phyloP scores from a whole-genome alignment of 1,284 basidiomycete genomes.

The Mixia osmundae region DNA sequence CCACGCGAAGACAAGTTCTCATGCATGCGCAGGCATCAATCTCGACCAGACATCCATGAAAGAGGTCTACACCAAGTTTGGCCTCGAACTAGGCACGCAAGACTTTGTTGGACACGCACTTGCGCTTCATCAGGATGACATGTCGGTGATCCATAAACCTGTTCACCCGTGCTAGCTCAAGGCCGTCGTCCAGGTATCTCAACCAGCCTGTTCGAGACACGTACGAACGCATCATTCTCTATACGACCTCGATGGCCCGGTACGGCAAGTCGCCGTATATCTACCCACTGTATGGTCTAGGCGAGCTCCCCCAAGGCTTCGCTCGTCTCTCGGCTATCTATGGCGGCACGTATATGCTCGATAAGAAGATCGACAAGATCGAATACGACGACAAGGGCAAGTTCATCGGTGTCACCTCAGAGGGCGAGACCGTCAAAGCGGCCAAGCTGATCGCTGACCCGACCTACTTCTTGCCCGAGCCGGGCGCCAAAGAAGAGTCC shows the following conservation, averaged over 20 bases:
- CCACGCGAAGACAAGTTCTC: not conserved
- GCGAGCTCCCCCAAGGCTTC: slow-evolving; percentile 95
- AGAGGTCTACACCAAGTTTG: slow-evolving; percentile 85
- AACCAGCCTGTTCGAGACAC: slow-evolving; percentile 69
- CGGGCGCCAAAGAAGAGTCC: slow-evolving; percentile 28
- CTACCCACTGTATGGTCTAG: slow-evolving; percentile 95
- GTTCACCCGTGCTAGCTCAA: too few relatives aligned
- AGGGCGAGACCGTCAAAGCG: slow-evolving; percentile 80
- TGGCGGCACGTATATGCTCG: slow-evolving; percentile 99
- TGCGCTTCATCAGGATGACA: slow-evolving; percentile 93
- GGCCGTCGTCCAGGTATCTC: too few relatives aligned
- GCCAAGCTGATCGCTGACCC: slow-evolving; percentile 97
- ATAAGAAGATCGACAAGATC: slow-evolving; percentile 82
- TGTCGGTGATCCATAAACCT: too few relatives aligned
- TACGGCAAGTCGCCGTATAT: slow-evolving; percentile 99
- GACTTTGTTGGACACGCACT: slow-evolving; percentile 99
- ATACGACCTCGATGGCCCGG: slow-evolving; percentile 94
- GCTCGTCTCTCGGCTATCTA: slow-evolving; percentile 96
- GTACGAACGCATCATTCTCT: slow-evolving; percentile 88
- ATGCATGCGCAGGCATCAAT: too few relatives aligned
- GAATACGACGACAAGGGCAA: slow-evolving; percentile 64
- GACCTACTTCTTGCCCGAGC: slow-evolving; percentile 59
- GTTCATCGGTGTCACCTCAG: slow-evolving; percentile 78
- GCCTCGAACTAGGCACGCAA: slow-evolving; percentile 86
- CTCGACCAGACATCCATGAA: slow-evolving; percentile 76